Conservation (phyloP, 1,284 basidiomycete genomes). For the Sanghuangporus baumii region DNA sequence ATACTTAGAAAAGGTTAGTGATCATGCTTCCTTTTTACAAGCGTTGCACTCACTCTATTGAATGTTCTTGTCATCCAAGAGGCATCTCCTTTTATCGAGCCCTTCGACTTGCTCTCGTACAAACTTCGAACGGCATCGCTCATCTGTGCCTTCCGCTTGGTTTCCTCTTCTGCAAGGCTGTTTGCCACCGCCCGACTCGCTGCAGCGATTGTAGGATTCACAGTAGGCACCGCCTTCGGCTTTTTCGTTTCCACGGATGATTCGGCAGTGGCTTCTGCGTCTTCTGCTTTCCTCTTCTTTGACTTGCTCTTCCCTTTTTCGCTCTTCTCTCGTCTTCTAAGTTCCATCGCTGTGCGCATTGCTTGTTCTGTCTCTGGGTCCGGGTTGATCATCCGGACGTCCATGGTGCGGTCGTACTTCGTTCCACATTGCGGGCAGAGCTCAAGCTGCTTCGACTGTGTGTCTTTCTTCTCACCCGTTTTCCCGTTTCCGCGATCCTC, state of each 20-base stretch:
- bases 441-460: constrained; percentile 34
- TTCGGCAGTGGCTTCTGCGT: constrained; percentile 22
- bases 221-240: constrained; percentile 34
- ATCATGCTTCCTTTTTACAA: neutral
- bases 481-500: constrained; percentile 20
- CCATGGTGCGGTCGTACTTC: constrained; percentile 53
- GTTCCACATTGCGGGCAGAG: constrained; percentile 71
- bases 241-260: constrained; percentile 28
- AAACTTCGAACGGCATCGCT: constrained; percentile 69
- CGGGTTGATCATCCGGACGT: constrained; percentile 62
- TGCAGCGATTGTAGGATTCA: constrained; percentile 50
- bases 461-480: constrained; percentile 20
- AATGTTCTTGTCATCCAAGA: constrained; percentile 85
- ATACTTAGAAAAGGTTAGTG: neutral
- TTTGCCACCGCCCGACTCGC: constrained; percentile 56
- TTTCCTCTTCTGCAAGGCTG: constrained; percentile 65
- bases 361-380: constrained; percentile 49
- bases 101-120: constrained; percentile 49
- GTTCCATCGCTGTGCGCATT: constrained; percentile 49
- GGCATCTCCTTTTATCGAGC: constrained; percentile 45
- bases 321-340: constrained; percentile 34
- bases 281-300: constrained; percentile 32
- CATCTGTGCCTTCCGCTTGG: constrained; percentile 70
- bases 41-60: constrained; percentile 54
- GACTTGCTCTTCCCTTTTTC: constrained; percentile 56